phyloP scores from a whole-genome alignment of 495 filamentous ascomycete genomes.

The Terfezia boudieri region DNA sequence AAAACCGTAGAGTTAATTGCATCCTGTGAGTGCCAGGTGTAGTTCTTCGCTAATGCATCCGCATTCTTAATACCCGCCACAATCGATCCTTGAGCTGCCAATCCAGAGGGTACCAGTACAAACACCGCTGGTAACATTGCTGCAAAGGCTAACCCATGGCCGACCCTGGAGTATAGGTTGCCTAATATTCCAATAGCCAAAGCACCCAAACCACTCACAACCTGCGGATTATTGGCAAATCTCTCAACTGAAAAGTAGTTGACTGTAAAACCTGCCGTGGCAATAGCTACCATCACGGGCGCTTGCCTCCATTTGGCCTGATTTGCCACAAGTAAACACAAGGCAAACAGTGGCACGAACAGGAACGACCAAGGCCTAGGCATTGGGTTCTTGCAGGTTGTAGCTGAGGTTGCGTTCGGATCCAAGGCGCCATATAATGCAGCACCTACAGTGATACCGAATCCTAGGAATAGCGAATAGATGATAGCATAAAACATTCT shows the following conservation, averaged over 20 bases:
- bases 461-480: constrained; percentile 89
- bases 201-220: constrained; percentile 66
- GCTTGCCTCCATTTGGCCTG: constrained; percentile 78
- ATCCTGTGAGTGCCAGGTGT: constrained; percentile 21
- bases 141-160: constrained; percentile 63
- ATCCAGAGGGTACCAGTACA: constrained; percentile 76
- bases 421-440: constrained; percentile 73
- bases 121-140: constrained; percentile 85
- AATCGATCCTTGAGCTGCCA: constrained; percentile 64
- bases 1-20: constrained; percentile 40
- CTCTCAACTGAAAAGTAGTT: constrained; percentile 55
- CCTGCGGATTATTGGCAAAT: constrained; percentile 56
- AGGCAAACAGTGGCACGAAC: constrained; percentile 62
- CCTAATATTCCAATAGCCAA: constrained; percentile 69
- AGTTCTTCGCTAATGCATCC: constrained; percentile 44
- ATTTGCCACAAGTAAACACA: constrained; percentile 67
- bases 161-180: constrained; percentile 61
- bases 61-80: constrained; percentile 69
- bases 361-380: constrained; percentile 39
- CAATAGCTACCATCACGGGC: constrained; percentile 65
- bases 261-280: constrained; percentile 67
- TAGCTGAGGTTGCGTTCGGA: constrained; percentile 46
- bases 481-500: constrained; percentile 94
- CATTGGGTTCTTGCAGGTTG: constrained; percentile 39
- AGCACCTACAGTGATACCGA: constrained; percentile 86